Percentiles rank a stretch among this genome's conserved stretches.
phyloP scores from a whole-genome alignment of 75 land plant genomes.

The Azolla pinnata region DNA sequence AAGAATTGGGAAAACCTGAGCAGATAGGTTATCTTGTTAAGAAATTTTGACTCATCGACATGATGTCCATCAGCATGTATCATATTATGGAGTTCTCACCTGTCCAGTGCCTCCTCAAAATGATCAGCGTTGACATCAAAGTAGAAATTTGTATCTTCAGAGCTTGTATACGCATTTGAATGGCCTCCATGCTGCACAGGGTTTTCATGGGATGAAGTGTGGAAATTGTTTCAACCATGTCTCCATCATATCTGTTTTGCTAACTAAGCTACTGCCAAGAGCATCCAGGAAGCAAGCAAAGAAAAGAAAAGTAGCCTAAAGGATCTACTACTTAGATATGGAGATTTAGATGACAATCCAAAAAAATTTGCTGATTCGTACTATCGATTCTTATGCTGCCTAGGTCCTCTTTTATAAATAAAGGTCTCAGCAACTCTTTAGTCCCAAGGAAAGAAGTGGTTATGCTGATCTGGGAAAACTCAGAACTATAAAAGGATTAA shows the following conservation, averaged over 20 bases:
- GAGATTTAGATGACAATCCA: background rate
- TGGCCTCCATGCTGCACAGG: constrained; percentile 99
- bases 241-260: too few relatives aligned
- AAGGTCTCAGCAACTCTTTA: too few relatives aligned
- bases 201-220: too few relatives aligned
- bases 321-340: background rate
- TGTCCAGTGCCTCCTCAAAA: constrained; percentile 85
- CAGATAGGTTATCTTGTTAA: too few relatives aligned
- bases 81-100: constrained; percentile 26
- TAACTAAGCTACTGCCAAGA: background rate
- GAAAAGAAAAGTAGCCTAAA: background rate
- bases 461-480: too few relatives aligned
- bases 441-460: too few relatives aligned
- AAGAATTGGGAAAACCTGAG: constrained; percentile 98
- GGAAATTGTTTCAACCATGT: too few relatives aligned
- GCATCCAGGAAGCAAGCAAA: background rate
- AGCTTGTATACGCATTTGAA: constrained; percentile 84
- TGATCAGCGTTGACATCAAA: constrained; percentile 81
- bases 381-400: too few relatives aligned
- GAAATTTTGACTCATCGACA: too few relatives aligned
- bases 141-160: constrained; percentile 78
- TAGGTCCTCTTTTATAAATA: too few relatives aligned
- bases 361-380: too few relatives aligned
- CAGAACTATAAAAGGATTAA: too few relatives aligned
- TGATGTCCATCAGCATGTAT: background rate